These are phyloP conservation scores for Zoysia japonica DNA, from an alignment of 176 grass and related monocot species.

Conservation along the genomic window DNA sequence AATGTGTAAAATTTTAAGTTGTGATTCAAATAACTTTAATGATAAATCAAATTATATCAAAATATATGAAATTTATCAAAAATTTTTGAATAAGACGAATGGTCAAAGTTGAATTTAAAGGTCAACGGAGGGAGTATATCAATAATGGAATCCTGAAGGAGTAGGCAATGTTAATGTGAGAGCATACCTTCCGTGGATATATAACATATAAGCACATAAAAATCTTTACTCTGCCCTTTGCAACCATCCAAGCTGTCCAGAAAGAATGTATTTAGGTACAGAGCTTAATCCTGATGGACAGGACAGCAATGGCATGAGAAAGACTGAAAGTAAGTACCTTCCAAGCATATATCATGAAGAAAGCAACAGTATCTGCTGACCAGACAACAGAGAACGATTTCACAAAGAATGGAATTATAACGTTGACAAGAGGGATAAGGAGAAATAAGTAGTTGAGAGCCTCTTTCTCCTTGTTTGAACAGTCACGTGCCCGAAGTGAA, in stretches of 20 bases:
- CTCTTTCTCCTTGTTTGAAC: slow-evolving; percentile 98
- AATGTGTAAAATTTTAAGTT: too few species aligned
- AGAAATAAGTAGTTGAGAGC: slow-evolving; percentile 98
- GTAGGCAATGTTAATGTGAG: neutral
- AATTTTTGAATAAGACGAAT: too few species aligned
- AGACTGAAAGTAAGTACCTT: slow-evolving; percentile 51
- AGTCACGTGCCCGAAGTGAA: slow-evolving; percentile 90
- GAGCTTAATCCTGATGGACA: neutral
- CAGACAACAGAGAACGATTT: slow-evolving; percentile 92
- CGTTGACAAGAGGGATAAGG: slow-evolving; percentile 77
- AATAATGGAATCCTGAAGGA: neutral
- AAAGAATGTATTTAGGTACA: slow-evolving; percentile 24
- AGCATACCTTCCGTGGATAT: slow-evolving; percentile 71
- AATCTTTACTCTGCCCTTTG: slow-evolving; percentile 59
- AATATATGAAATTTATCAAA: too few species aligned
- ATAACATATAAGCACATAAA: slow-evolving; percentile 47
- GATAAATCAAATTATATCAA: too few species aligned
- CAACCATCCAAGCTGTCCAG: slow-evolving; percentile 81
- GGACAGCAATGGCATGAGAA: slow-evolving; percentile 1
- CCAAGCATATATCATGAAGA: slow-evolving; percentile 93
- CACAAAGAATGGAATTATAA: slow-evolving; percentile 81
- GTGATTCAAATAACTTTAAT: too few species aligned
- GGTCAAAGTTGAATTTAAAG: too few species aligned
- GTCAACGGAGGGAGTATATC: neutral
- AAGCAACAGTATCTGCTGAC: slow-evolving; percentile 86